Conservation (phyloP, 2,329 filamentous ascomycete species). For the Stagonosporopsis rhizophila region DNA sequence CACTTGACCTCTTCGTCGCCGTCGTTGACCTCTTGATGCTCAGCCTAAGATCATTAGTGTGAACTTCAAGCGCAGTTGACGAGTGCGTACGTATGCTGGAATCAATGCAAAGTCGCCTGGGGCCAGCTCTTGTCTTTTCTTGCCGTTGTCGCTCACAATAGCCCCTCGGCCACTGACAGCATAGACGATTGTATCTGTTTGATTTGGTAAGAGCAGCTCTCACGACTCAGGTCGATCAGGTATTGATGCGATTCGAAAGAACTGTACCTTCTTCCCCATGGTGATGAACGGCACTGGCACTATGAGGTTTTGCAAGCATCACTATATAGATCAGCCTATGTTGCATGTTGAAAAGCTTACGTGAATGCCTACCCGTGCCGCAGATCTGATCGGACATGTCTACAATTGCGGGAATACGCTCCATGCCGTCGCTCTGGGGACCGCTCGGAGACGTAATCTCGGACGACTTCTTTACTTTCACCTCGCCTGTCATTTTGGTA, state of each 20-base stretch:
- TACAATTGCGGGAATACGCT: constrained; percentile 64
- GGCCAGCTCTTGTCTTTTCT: constrained; percentile 63
- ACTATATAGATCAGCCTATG: constrained; percentile 51
- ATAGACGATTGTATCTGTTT: constrained; percentile 71
- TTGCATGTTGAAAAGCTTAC: not conserved
- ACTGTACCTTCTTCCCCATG: constrained; percentile 70
- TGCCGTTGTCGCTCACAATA: constrained; percentile 65
- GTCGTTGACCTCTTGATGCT: constrained; percentile 75
- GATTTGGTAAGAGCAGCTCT: constrained; percentile 14
- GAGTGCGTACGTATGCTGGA: constrained; percentile 60
- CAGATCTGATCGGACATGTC: constrained; percentile 71
- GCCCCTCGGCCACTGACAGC: constrained; percentile 67
- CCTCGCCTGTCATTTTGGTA: constrained; percentile 33
- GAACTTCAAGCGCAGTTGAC: not conserved
- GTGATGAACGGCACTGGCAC: constrained; percentile 69
- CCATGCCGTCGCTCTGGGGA: constrained; percentile 59
- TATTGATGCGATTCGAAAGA: not conserved
- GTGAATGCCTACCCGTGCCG: constrained; percentile 62
- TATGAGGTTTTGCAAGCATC: constrained; percentile 68
- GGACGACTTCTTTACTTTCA: constrained; percentile 38
- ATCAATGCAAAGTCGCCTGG: constrained; percentile 75
- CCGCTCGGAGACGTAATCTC: constrained; percentile 48
- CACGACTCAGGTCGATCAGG: not conserved
- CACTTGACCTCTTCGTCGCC: constrained; percentile 68
- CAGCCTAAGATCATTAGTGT: constrained; percentile 49